Evolutionary conservation across 23 red algal genomes (phyloP).

Genomic region (Pyropia haitanensis): DNA sequence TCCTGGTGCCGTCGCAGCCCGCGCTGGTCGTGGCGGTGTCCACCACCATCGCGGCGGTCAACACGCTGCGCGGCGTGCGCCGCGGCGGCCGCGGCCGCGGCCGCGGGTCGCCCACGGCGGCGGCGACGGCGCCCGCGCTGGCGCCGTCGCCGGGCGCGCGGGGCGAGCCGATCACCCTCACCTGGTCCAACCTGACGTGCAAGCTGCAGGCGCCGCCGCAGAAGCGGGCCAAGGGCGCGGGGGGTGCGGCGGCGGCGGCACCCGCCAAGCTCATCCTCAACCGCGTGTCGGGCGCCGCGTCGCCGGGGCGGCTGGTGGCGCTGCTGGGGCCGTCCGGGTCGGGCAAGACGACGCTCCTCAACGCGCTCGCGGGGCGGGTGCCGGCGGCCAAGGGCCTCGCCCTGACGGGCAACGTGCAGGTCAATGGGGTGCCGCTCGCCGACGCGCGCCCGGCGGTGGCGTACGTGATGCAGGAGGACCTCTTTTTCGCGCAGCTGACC

Average conservation of each 20-base stretch:
- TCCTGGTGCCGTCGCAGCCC: too few relatives aligned
- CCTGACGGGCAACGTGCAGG: slow-evolving; percentile 19
- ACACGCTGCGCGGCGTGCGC: too few relatives aligned
- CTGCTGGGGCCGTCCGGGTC: slow-evolving; percentile 81
- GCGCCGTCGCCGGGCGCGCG: too few relatives aligned
- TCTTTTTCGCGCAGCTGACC: slow-evolving; percentile 92
- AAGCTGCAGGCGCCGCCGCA: too few relatives aligned
- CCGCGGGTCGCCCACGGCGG: too few relatives aligned
- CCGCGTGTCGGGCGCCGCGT: slow-evolving; percentile 35
- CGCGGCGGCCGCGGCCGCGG: too few relatives aligned
- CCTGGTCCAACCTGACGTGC: too few relatives aligned
- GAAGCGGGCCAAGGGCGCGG: too few relatives aligned
- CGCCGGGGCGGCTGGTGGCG: slow-evolving; percentile 65
- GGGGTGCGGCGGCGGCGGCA: neutral
- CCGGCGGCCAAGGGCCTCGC: slow-evolving; percentile 8
- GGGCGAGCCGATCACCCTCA: too few relatives aligned
- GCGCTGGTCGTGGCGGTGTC: too few relatives aligned
- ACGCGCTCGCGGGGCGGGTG: slow-evolving; percentile 64
- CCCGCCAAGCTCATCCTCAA: slow-evolving; percentile 15
- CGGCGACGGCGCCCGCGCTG: too few relatives aligned
- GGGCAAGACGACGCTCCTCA: slow-evolving; percentile 89
- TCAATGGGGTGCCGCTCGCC: slow-evolving; percentile 44
- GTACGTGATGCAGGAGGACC: slow-evolving; percentile 79
- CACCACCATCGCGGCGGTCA: too few relatives aligned
- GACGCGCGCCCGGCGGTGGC: slow-evolving; percentile 17